Percentiles rank a stretch among this genome's conserved stretches.
These are phyloP conservation scores for Aspergillus fumigatus DNA, from an alignment of 2,329 filamentous ascomycete species.

Conservation along the genomic window DNA sequence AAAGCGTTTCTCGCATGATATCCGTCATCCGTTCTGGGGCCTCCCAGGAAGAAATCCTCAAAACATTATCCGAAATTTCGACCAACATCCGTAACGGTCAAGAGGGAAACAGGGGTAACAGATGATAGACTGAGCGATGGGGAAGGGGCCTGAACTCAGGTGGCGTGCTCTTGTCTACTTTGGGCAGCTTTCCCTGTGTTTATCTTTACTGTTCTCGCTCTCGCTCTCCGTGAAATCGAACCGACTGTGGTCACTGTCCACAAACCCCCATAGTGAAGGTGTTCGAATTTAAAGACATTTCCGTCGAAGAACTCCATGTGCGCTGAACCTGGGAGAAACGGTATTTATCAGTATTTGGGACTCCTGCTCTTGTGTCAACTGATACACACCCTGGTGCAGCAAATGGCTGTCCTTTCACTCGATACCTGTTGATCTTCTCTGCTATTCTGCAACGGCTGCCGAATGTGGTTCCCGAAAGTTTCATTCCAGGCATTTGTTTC, in stretches of 20 bases:
- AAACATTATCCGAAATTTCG: conserved; percentile 13
- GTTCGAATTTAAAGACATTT: neutral
- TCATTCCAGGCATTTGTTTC: neutral
- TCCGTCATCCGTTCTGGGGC: conserved; percentile 26
- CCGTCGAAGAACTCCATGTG: neutral
- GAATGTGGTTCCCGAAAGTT: neutral
- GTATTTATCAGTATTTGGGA: neutral
- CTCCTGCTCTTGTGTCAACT: neutral
- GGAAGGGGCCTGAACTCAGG: neutral
- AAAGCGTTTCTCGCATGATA: conserved; percentile 20
- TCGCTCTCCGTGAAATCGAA: neutral
- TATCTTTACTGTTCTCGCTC: neutral
- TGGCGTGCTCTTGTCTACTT: neutral
- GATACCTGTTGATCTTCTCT: neutral
- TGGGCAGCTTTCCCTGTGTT: neutral
- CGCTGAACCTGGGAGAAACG: neutral
- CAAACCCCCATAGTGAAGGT: no score
- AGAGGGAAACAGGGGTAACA: neutral
- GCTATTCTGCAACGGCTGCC: neutral
- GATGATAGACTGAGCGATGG: neutral
- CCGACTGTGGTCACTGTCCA: neutral
- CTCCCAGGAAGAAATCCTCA: conserved; percentile 23
- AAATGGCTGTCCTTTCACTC: neutral
- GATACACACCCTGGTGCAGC: neutral
- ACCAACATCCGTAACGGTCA: neutral